Percentiles rank a stretch among this genome's conserved stretches.
These are phyloP conservation scores for Buxus sempervirens DNA, from an alignment of 164 flowering plant species.

Conservation along the genomic window DNA sequence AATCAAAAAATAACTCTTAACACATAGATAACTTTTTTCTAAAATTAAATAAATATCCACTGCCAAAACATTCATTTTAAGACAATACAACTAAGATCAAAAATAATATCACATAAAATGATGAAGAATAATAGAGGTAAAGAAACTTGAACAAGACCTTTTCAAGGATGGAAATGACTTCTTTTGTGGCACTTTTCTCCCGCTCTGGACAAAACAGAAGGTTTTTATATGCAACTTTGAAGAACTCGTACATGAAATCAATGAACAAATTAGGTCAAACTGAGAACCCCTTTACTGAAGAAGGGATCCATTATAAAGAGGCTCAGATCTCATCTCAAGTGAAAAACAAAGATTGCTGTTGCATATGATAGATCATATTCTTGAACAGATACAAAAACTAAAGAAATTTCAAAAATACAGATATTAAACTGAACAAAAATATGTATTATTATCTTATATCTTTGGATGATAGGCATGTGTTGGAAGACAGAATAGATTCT, in stretches of 20 bases:
- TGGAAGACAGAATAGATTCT: neutral
- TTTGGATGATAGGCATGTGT: neutral
- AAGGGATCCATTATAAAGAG: neutral
- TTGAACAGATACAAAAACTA: neutral
- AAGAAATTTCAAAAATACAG: too few species aligned
- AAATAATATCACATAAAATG: neutral
- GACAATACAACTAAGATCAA: neutral
- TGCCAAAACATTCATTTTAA: neutral
- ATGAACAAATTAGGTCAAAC: neutral
- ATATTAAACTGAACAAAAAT: too few species aligned
- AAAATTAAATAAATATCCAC: neutral
- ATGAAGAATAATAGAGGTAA: neutral
- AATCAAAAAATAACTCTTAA: neutral
- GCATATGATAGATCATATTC: neutral
- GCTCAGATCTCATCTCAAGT: neutral
- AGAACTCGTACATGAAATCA: neutral
- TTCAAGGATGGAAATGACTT: slow-evolving; percentile 69
- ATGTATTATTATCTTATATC: neutral
- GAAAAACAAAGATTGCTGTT: too few species aligned
- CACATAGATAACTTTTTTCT: neutral
- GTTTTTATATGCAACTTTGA: neutral
- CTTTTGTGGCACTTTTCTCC: slow-evolving; percentile 97
- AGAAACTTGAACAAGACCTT: slow-evolving; percentile 38
- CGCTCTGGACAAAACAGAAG: slow-evolving; percentile 48
- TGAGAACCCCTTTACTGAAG: neutral